phyloP scores from a whole-genome alignment of 2,329 filamentous ascomycete genomes.

The Diaporthe longicolla region DNA sequence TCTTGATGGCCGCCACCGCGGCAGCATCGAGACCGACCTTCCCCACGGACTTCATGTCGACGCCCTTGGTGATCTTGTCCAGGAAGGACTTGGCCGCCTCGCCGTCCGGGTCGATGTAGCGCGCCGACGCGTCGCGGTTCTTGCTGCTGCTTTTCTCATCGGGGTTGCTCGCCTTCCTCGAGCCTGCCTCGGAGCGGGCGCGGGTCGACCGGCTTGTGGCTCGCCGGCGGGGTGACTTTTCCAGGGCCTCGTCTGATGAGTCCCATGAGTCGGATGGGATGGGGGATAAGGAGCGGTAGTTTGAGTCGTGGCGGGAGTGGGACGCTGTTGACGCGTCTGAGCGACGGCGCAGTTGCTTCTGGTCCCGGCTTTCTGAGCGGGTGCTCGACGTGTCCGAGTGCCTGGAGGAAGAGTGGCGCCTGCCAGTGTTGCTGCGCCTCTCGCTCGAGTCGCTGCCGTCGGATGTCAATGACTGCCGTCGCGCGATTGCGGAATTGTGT shows the following conservation, averaged over 20 bases:
- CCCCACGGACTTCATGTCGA: slow-evolving; percentile 38
- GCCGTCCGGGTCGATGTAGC: slow-evolving; percentile 34
- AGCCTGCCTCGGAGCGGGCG: neutral
- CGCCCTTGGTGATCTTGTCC: slow-evolving; percentile 35
- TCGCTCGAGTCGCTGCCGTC: neutral
- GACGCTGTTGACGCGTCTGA: slow-evolving; percentile 18
- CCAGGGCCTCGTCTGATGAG: neutral
- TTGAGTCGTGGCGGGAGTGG: slow-evolving; percentile 20
- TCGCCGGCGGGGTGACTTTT: neutral
- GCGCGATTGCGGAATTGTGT: neutral
- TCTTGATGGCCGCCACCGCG: slow-evolving; percentile 41
- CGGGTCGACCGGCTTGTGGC: neutral
- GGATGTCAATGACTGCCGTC: neutral
- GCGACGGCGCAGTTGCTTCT: neutral
- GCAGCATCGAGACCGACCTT: slow-evolving; percentile 40
- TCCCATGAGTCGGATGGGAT: slow-evolving; percentile 38
- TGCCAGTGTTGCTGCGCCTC: slow-evolving; percentile 4
- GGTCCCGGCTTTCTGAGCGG: neutral
- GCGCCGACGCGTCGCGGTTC: slow-evolving; percentile 22
- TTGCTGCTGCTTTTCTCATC: neutral
- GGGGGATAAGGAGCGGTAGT: slow-evolving; percentile 33
- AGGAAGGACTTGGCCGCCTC: slow-evolving; percentile 38
- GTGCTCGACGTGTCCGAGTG: slow-evolving; percentile 1
- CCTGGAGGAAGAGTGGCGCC: slow-evolving; percentile 2
- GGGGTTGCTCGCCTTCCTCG: neutral